Evolutionary conservation across 371 early-diverging fungal species (phyloP), one percentile per base, ranked within the genome.

Genomic region (Basidiobolus meristosporus): DNA sequence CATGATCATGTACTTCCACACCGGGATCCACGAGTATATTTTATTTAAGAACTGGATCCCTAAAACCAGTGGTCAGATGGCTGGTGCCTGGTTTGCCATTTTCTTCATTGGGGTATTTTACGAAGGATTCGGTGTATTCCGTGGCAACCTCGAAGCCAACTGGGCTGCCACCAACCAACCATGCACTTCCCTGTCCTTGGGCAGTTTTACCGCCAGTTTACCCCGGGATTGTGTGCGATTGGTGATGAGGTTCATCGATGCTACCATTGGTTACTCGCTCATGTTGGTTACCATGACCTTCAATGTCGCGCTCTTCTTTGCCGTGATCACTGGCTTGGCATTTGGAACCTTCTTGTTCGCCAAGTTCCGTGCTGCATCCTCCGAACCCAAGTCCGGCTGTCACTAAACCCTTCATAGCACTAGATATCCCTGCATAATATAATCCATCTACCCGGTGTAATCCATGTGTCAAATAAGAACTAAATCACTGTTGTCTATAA

Each of bases 281-380:
- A 77, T 77, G 77, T 46, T 77, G 44, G 45, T 73, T 14, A 63
- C 64, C 38, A 77, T 77, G 77, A 68, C 74, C 7, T 77, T 63
- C 50, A 77, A 77, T 43, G 64, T 77, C 12, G 63, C 63, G 0
- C 39, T 73, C 33, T 74, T 71, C 51, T 54, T 70, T 43, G 62
- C 69, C 10, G 65, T 67, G 22, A 54, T 72, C 9, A 10, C 50
- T 4, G 74, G 77, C 29, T 45, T 71, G 34, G 63, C 57, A 0
- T 47, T 65, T 7, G 77, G 77, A 2, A 43, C 55, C 1, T 60
- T 66, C 37, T 32, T 67, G n/a, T 72, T 62, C 38, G 46, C 57
- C 33, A 38, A 57, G 2, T 42, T 42, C 39, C 26, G 48, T 11
- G 35, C 26, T 21, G n/a, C n/a, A n/a, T n/a, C n/a, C n/a, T n/a